Base-by-base conservation (phyloP, 2,329 filamentous ascomycete genomes). In the Thelonectria discophora region DNA sequence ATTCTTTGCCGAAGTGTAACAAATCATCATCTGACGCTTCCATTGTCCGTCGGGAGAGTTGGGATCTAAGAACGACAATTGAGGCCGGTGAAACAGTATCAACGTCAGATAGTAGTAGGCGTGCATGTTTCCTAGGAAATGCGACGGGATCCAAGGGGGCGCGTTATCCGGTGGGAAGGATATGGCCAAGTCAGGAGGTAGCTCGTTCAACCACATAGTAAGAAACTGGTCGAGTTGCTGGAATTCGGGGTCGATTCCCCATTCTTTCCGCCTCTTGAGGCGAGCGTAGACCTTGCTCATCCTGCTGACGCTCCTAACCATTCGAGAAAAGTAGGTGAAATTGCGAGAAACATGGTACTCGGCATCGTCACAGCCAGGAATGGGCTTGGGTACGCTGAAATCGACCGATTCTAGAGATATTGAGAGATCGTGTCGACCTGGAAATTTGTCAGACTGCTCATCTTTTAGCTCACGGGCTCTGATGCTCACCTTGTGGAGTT, bases 41-140 rank as follows among this genome's bases (percentile, higher is more conserved):
- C 94, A 97, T 60, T 88, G 85, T 3, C 89, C 90, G 53, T 93
- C 90, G 8, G 85, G 79, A 5, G 81, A 77, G 58, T 88, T 90
- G 1, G 90, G 90, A 60, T 94, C 90, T 57, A 94, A 87, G 58
- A 92, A 89, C 12, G 89, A 88, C 40, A 98, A 79, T 72, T 97
- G 93, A 18, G 94, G 94, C 43, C 94, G 87, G 74, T 97, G 90
- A 60, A 97, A 89, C 77, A 98, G 88, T 56, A 98, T 93, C 50
- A 94, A 84, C 13, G 88, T 90, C 17, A 98, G 82, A 69, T 96
- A 89, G 75, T 95, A 94, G 76, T 98, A 97, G 2, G 89, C 90
- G 73, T 97, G 92, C 76, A 97, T 82, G 72, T 97, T 97, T 37
- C 92, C 94, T 49, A 96, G 84, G 72, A 94, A 97, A 68, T 96